Conservation (phyloP, 805 yeast genomes). For the Pichia ethanolica region DNA sequence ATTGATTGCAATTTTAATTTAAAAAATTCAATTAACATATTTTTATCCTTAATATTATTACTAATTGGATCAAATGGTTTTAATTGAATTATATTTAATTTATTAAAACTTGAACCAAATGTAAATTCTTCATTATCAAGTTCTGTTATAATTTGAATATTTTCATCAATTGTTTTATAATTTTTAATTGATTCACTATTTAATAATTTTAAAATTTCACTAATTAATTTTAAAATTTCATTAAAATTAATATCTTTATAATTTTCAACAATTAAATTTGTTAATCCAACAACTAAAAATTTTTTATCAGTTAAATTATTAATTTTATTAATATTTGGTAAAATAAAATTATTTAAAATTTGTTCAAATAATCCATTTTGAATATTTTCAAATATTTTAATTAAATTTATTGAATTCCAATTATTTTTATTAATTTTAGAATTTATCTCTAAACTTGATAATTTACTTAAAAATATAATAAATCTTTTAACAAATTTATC, state of each 20-base stretch:
- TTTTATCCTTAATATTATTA: conserved; percentile 32
- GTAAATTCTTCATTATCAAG: conserved; percentile 50
- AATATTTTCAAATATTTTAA: conserved; percentile 62
- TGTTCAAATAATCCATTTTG: conserved; percentile 55
- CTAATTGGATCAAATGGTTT: conserved; percentile 68
- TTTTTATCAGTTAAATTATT: conserved; percentile 38
- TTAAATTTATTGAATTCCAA: conserved; percentile 38
- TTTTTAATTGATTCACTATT: conserved; percentile 29
- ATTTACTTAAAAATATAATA: conserved; percentile 47
- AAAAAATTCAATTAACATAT: conserved; percentile 29
- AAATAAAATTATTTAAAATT: conserved; percentile 40
- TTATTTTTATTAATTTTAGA: conserved; percentile 23
- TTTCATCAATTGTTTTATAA: conserved; percentile 29
- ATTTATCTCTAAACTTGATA: conserved; percentile 22
- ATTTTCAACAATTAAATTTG: conserved; percentile 36
- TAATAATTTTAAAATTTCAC: conserved; percentile 32
- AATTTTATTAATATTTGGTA: conserved; percentile 40
- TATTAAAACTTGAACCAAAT: conserved; percentile 83
- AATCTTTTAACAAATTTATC: conserved; percentile 73
- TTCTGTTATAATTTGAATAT: conserved; percentile 48
- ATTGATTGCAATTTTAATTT: conserved; percentile 14
- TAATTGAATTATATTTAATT: conserved; percentile 53
- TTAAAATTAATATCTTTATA: conserved; percentile 32
- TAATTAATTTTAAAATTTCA: conserved; percentile 36
- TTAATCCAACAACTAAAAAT: conserved; percentile 41